A percentile compares a stretch with the other conserved stretches of the same genome.
Conservation (phyloP, 305 asterid genomes). For the Salvia sclarea region DNA sequence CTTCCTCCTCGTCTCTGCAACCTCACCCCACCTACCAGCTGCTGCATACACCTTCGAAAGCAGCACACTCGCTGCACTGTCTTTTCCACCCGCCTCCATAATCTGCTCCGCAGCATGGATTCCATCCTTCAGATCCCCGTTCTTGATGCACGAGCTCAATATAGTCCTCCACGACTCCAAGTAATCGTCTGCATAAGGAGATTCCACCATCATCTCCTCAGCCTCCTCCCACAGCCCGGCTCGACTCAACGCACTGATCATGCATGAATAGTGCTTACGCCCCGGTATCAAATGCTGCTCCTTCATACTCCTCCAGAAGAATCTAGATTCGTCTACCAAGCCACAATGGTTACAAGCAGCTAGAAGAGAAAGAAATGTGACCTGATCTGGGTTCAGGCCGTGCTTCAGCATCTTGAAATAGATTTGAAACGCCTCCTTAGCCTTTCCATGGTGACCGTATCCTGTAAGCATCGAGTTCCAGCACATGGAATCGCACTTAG, state of each 20-base stretch:
- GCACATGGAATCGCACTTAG: slow-evolving; percentile 56
- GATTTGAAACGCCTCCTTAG: slow-evolving; percentile 52
- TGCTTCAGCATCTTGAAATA: slow-evolving; percentile 53
- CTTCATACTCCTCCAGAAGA: slow-evolving; percentile 71
- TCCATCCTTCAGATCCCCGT: slow-evolving; percentile 50
- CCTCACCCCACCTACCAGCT: slow-evolving; percentile 63
- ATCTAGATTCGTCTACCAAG: slow-evolving; percentile 50
- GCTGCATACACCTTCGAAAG: slow-evolving; percentile 62
- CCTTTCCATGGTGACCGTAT: slow-evolving; percentile 70
- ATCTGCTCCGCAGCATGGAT: slow-evolving; percentile 59
- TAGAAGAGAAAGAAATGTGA: slow-evolving; percentile 68
- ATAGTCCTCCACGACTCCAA: slow-evolving; percentile 69
- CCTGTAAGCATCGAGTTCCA: slow-evolving; percentile 89
- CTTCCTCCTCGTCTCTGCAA: slow-evolving; percentile 57
- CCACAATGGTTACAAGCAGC: slow-evolving; percentile 86
- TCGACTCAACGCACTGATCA: slow-evolving; percentile 68
- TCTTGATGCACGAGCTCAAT: slow-evolving; percentile 57
- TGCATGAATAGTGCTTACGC: slow-evolving; percentile 78
- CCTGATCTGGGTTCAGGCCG: slow-evolving; percentile 61
- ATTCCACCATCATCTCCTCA: slow-evolving; percentile 53
- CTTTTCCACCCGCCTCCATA: slow-evolving; percentile 45
- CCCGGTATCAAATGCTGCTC: slow-evolving; percentile 53
- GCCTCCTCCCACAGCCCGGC: slow-evolving; percentile 77
- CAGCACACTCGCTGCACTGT: slow-evolving; percentile 53
- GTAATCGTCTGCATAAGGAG: slow-evolving; percentile 49